These are phyloP conservation scores for Oidiodendron maius DNA, from an alignment of 495 filamentous ascomycete species.

Conservation along the genomic window DNA sequence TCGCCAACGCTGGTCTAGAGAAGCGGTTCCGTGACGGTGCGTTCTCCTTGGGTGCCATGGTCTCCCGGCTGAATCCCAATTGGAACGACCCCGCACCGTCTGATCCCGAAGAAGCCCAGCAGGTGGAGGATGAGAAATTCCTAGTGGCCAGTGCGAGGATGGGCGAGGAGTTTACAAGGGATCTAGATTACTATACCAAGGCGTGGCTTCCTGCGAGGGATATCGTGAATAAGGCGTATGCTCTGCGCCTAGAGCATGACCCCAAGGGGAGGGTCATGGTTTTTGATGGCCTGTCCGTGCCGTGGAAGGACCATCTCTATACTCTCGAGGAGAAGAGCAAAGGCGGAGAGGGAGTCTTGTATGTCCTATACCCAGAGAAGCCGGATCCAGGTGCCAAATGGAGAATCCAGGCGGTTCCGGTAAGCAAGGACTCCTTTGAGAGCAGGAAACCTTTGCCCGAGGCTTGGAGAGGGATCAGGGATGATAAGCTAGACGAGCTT, in stretches of 20 bases:
- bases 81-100: slow-evolving; percentile 49
- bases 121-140: slow-evolving; percentile 76
- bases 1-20: slow-evolving; percentile 59
- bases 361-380: slow-evolving; percentile 90
- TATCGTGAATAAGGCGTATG: slow-evolving; percentile 67
- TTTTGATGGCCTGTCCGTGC: slow-evolving; percentile 64
- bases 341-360: slow-evolving; percentile 54
- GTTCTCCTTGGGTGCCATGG: slow-evolving; percentile 76
- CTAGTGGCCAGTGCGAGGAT: slow-evolving; percentile 69
- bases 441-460: slow-evolving; percentile 87
- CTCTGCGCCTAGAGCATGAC: slow-evolving; percentile 57
- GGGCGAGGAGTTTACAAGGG: slow-evolving; percentile 75
- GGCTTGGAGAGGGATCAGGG: slow-evolving; percentile 82
- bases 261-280: slow-evolving; percentile 73
- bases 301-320: slow-evolving; percentile 96
- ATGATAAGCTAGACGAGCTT: slow-evolving; percentile 72
- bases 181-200: slow-evolving; percentile 61
- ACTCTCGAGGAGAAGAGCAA: slow-evolving; percentile 64
- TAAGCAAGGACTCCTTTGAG: slow-evolving; percentile 74
- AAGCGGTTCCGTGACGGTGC: slow-evolving; percentile 77
- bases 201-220: slow-evolving; percentile 87
- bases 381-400: slow-evolving; percentile 66
- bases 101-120: slow-evolving; percentile 55
- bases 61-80: slow-evolving; percentile 74
- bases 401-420: slow-evolving; percentile 85